Conservation (phyloP, 1,284 basidiomycete species). For the Sparassis latifolia region DNA sequence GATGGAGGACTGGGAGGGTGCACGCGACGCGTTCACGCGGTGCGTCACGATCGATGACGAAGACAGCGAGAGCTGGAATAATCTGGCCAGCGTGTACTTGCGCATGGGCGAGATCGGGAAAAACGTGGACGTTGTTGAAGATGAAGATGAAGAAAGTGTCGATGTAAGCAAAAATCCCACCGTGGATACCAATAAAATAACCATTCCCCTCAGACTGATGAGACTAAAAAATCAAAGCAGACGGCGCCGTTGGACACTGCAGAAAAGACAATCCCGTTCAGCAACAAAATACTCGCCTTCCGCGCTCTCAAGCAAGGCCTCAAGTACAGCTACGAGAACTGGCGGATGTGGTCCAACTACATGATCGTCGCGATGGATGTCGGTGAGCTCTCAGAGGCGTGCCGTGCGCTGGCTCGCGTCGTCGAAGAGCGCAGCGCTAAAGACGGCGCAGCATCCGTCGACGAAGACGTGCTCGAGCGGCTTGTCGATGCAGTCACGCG, state of each 20-base stretch:
- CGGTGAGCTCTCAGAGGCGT: slow-evolving; percentile 86
- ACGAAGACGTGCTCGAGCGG: slow-evolving; percentile 82
- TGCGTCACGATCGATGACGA: slow-evolving; percentile 92
- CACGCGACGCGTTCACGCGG: slow-evolving; percentile 77
- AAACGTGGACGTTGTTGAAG: slow-evolving; percentile 11
- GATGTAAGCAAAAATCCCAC: not conserved
- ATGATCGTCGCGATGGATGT: slow-evolving; percentile 93
- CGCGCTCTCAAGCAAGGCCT: slow-evolving; percentile 91
- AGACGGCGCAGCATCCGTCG: slow-evolving; percentile 57
- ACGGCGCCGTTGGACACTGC: slow-evolving; percentile 10
- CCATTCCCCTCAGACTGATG: not conserved
- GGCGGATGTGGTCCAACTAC: slow-evolving; percentile 99
- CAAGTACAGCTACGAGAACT: slow-evolving; percentile 82
- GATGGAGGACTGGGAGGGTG: slow-evolving; percentile 78
- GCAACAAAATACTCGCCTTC: slow-evolving; percentile 85
- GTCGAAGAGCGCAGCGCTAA: slow-evolving; percentile 76
- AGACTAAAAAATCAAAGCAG: too few species aligned
- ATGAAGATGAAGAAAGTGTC: slow-evolving; percentile 22
- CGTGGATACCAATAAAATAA: not conserved
- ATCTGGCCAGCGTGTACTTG: slow-evolving; percentile 92
- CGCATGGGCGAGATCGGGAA: slow-evolving; percentile 52
- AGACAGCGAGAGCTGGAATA: slow-evolving; percentile 98
- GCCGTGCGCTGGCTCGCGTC: slow-evolving; percentile 76
- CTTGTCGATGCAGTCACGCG: slow-evolving; percentile 81
- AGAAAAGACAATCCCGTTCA: slow-evolving; percentile 40